Conservation (phyloP, 78 protist species). For the Anaeramoeba flamelloides region DNA sequence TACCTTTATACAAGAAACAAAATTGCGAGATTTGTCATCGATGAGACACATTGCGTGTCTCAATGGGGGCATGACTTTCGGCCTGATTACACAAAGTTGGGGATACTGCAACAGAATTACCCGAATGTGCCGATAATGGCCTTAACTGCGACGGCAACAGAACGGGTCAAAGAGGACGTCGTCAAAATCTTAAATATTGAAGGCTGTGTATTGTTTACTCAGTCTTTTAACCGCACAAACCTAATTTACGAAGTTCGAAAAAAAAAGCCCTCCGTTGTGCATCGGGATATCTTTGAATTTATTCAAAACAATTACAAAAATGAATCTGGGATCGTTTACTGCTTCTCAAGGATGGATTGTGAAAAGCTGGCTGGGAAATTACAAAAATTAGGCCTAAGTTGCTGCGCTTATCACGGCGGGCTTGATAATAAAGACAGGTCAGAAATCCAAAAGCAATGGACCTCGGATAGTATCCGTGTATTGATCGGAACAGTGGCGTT, state of each 20-base stretch:
- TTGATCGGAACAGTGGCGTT: constrained; percentile 54
- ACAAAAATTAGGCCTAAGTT: neutral
- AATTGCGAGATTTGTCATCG: constrained; percentile 16
- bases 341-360: constrained; percentile 53
- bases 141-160: constrained; percentile 29
- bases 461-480: constrained; percentile 4
- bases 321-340: constrained; percentile 76
- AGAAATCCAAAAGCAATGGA: constrained; percentile 14
- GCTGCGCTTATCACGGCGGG: constrained; percentile 26
- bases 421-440: constrained; percentile 2
- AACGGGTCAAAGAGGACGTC: constrained; percentile 10
- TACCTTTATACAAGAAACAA: neutral
- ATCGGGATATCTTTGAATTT: neutral
- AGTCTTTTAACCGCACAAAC: constrained; percentile 16
- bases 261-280: constrained; percentile 1
- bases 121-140: constrained; percentile 32
- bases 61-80: constrained; percentile 72
- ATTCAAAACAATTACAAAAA: constrained; percentile 12
- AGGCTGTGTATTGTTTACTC: neutral
- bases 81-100: neutral
- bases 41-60: constrained; percentile 28
- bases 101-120: neutral
- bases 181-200: neutral
- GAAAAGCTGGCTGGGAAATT: constrained; percentile 43
- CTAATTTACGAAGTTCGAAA: neutral